Percentiles rank a stretch among this genome's conserved stretches.
These are phyloP conservation scores for Seminavis robusta DNA, from an alignment of 108 stramenopile genomes.

Conservation along the genomic window DNA sequence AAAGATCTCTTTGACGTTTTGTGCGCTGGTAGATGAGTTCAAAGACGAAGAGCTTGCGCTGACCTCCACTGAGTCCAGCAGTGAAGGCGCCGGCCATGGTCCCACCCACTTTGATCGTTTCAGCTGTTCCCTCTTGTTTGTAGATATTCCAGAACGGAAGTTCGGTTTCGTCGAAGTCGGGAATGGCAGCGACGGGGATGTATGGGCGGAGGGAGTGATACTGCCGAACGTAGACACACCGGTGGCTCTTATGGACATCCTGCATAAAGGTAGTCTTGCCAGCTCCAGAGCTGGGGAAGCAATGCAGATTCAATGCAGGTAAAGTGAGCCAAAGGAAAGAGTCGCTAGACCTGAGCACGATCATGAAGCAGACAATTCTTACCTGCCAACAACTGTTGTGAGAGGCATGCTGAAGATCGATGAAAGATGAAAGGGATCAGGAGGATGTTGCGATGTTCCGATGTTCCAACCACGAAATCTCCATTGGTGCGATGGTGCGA, in stretches of 20 bases:
- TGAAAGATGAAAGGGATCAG: too few species aligned
- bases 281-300: too few species aligned
- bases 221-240: slow-evolving; percentile 64
- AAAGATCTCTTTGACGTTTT: slow-evolving; percentile 26
- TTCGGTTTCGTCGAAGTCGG: slow-evolving; percentile 53
- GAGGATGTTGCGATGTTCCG: too few species aligned
- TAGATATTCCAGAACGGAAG: slow-evolving; percentile 67
- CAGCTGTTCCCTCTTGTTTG: slow-evolving; percentile 41
- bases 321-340: too few species aligned
- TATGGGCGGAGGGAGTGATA: slow-evolving; percentile 63
- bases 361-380: too few species aligned
- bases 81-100: slow-evolving; percentile 71
- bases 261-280: slow-evolving; percentile 68
- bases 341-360: too few species aligned
- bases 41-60: slow-evolving; percentile 64
- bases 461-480: too few species aligned
- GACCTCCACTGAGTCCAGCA: slow-evolving; percentile 60
- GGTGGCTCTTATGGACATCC: slow-evolving; percentile 53
- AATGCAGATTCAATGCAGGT: too few species aligned
- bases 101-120: slow-evolving; percentile 44
- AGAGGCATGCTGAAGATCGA: too few species aligned
- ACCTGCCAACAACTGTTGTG: too few species aligned
- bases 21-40: slow-evolving; percentile 64
- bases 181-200: slow-evolving; percentile 44
- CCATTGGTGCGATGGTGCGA: too few species aligned